Evolutionary conservation across 2,329 filamentous ascomycete species (phyloP), one percentile per base, ranked within the genome.

Genomic region (Ophidiomyces ophidiicola): DNA sequence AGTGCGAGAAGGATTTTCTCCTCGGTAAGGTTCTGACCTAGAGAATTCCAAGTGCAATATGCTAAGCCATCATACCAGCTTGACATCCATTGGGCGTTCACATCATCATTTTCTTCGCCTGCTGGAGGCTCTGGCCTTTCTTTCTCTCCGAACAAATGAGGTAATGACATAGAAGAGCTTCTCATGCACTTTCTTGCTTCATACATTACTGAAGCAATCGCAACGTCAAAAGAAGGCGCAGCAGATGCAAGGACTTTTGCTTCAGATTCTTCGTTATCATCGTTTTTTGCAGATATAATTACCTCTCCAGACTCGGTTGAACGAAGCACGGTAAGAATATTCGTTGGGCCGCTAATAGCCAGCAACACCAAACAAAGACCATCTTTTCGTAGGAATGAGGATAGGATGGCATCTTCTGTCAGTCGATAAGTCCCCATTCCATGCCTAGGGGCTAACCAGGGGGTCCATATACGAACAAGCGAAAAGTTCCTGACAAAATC

Each of bases 1-100:
- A 96, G 66, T 1, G 87, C 85, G 28, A 76, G 60, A 8, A 86
- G 66, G 10, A 98, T 74, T 50, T 85, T 92, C 14, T 83, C 69
- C 44, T 88, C 82, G 0, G 79, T 90, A 23, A 98, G 67, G 31
- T 78, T 66, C 51, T 92, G 84, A 0, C 90, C 90, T 0, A 98
- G 68, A 0, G 78, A 82, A 54, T 96, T 98, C 90, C 90, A 98
- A 0, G 90, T 98, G 57, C 90, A 98, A 55, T 90, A 98, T 0
- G 86, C 83, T 25, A 98, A 66, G 0, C 86, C 85, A 57, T 96
- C 90, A 54, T 87, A 87, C 86, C 87, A 94, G 43, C 82, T 76
- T 46, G 90, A 77, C 34, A 83, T 64, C 85, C 85, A 94, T 54
- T 66, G 60, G 8, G 52, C 50, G 10, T 76, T 60, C 4, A 69